These are phyloP conservation scores for Prosopis cineraria DNA, from an alignment of 306 rosid genomes.

Conservation along the genomic window DNA sequence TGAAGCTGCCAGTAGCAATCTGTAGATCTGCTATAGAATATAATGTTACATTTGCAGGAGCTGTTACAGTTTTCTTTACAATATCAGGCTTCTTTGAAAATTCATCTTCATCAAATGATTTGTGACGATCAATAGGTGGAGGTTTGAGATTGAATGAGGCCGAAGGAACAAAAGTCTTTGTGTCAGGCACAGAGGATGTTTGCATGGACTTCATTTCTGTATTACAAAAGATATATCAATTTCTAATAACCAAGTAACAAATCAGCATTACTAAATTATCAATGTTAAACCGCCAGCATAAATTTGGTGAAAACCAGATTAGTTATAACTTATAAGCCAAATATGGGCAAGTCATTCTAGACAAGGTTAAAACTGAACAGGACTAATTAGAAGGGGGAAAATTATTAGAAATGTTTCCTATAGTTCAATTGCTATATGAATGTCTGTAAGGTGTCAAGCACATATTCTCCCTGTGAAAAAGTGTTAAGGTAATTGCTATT, in stretches of 20 bases:
- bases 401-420: conserved; percentile 15
- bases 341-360: conserved; percentile 1
- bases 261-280: conserved; percentile 5
- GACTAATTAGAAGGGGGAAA: neutral
- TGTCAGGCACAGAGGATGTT: conserved; percentile 51
- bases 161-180: conserved; percentile 63
- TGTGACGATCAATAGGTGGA: conserved; percentile 86
- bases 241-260: conserved; percentile 18
- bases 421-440: conserved; percentile 14
- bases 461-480: conserved; percentile 4
- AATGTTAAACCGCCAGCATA: conserved; percentile 29
- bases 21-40: conserved; percentile 92
- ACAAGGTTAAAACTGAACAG: conserved; percentile 1
- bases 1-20: conserved; percentile 94
- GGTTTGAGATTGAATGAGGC: conserved; percentile 78
- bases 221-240: conserved; percentile 35
- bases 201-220: conserved; percentile 77
- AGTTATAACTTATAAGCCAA: conserved; percentile 9
- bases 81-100: conserved; percentile 58
- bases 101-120: conserved; percentile 81
- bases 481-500: conserved; percentile 7
- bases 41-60: conserved; percentile 66
- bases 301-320: conserved; percentile 21
- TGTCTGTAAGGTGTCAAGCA: conserved; percentile 13
- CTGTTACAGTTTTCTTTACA: conserved; percentile 60